phyloP scores from a whole-genome alignment of 805 yeast genomes.

The Lipomyces yamadae region DNA sequence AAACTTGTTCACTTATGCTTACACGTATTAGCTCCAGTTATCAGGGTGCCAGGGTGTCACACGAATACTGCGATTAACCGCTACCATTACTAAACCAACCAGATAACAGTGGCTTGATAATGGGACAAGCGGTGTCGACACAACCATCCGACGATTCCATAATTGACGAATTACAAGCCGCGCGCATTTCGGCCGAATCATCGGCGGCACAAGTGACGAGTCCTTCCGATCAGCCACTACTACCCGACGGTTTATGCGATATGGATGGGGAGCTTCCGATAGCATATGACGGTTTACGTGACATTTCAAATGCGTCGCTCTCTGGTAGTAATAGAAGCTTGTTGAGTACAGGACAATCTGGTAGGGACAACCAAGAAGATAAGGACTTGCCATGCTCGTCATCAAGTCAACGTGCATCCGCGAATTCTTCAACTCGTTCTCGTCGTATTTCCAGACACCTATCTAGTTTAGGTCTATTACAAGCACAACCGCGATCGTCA shows the following conservation, averaged over 20 bases:
- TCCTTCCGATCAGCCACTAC: background rate
- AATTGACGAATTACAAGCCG: background rate
- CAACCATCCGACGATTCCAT: background rate
- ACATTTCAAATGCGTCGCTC: background rate
- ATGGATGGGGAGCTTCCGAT: background rate
- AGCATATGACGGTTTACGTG: background rate
- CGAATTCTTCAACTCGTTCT: constrained; percentile 8
- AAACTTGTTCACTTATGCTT: background rate
- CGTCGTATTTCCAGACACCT: constrained; percentile 25
- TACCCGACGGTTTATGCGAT: background rate
- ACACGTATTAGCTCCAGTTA: background rate
- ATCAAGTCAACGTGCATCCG: background rate
- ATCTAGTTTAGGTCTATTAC: constrained; percentile 22
- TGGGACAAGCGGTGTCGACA: background rate
- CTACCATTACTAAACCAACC: background rate
- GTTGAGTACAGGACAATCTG: background rate
- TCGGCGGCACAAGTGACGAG: background rate
- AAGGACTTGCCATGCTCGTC: background rate
- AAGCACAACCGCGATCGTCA: constrained; percentile 1
- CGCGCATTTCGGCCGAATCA: background rate
- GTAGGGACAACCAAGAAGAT: background rate
- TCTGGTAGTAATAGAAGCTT: background rate
- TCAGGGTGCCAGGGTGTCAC: background rate
- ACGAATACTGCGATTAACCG: background rate
- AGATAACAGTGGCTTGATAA: background rate